Evolutionary conservation across 441 rosid species (phyloP).

Genomic region (Populus tomentosa): DNA sequence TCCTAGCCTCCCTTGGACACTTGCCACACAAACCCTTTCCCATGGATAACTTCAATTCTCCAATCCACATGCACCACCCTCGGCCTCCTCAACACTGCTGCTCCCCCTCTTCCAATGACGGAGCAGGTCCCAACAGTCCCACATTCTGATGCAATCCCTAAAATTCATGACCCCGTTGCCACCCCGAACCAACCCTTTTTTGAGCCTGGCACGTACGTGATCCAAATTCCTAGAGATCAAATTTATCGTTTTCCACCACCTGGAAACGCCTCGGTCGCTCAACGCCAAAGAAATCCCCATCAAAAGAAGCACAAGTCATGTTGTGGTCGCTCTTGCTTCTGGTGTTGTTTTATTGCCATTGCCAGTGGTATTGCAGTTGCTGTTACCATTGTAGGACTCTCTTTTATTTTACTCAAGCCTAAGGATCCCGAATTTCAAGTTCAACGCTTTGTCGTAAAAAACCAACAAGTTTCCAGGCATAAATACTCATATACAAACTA

Average conservation of each 20-base stretch:
- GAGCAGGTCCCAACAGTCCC: slow-evolving; percentile 25
- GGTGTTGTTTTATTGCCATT: slow-evolving; percentile 11
- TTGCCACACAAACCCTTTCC: slow-evolving; percentile 3
- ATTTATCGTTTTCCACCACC: slow-evolving; percentile 63
- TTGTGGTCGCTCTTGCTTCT: slow-evolving; percentile 6
- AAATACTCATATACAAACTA: neutral
- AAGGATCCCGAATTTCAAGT: slow-evolving; percentile 16
- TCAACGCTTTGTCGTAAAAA: slow-evolving; percentile 9
- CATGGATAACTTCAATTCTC: slow-evolving; percentile 15
- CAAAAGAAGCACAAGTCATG: neutral
- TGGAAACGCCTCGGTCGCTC: slow-evolving; percentile 33
- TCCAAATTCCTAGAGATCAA: slow-evolving; percentile 62
- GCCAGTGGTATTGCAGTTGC: neutral
- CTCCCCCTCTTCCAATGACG: slow-evolving; percentile 40
- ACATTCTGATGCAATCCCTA: neutral
- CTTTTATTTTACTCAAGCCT: slow-evolving; percentile 5
- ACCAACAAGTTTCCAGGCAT: neutral
- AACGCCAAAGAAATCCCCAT: slow-evolving; percentile 20
- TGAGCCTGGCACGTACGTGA: slow-evolving; percentile 39
- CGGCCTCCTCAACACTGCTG: slow-evolving; percentile 15
- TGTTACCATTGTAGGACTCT: slow-evolving; percentile 2
- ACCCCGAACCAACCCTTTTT: neutral
- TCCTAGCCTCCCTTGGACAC: slow-evolving; percentile 10
- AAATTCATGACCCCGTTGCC: neutral
- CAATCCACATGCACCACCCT: slow-evolving; percentile 2